phyloP scores from a whole-genome alignment of 495 filamentous ascomycete genomes.

The Penicillium paxilli region DNA sequence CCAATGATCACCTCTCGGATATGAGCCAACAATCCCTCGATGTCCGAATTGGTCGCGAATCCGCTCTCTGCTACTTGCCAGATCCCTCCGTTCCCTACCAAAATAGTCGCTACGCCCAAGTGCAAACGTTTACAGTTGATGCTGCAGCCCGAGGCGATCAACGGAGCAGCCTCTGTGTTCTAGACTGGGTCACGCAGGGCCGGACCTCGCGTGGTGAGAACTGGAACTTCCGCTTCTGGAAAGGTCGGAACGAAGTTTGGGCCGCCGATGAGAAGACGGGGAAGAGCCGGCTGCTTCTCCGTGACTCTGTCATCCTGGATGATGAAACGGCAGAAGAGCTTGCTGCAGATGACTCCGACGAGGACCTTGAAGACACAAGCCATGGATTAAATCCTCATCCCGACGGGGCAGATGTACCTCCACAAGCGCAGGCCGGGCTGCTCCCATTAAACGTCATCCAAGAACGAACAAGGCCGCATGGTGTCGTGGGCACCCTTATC shows the following conservation, averaged over 20 bases:
- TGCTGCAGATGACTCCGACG: conserved; percentile 29
- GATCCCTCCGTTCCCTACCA: conserved; percentile 91
- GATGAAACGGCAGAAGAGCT: conserved; percentile 32
- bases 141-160: conserved; percentile 43
- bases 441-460: conserved; percentile 34
- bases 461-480: conserved; percentile 46
- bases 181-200: conserved; percentile 93
- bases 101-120: conserved; percentile 76
- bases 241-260: conserved; percentile 86
- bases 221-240: conserved; percentile 79
- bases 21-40: conserved; percentile 69
- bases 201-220: conserved; percentile 85
- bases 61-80: conserved; percentile 85
- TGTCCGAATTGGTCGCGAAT: conserved; percentile 58
- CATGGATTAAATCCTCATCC: conserved; percentile 13
- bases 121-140: conserved; percentile 71
- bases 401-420: conserved; percentile 13
- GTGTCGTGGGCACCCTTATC: conserved; percentile 80
- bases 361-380: conserved; percentile 1
- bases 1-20: conserved; percentile 29
- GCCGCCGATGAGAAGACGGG: conserved; percentile 32
- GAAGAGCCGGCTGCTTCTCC: conserved; percentile 65
- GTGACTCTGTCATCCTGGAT: conserved; percentile 80
- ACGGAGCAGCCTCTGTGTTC: conserved; percentile 65
- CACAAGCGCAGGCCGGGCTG: conserved; percentile 18